These are phyloP conservation scores for Yarrowia deformans DNA, from an alignment of 805 yeast species.

Conservation along the genomic window DNA sequence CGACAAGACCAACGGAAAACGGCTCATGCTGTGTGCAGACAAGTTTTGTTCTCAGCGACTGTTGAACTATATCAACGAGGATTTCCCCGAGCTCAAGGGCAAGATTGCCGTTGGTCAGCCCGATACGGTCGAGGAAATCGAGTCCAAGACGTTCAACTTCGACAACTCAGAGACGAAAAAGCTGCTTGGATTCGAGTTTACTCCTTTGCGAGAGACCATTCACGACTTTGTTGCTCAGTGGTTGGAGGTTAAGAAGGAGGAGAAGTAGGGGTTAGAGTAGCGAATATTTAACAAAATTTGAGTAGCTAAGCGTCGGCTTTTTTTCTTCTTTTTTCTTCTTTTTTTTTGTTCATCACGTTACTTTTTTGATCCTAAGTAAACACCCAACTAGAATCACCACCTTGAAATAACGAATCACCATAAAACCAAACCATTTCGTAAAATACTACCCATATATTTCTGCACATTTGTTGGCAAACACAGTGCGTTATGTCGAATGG, in stretches of 20 bases:
- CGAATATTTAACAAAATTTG: no score
- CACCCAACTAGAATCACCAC: background rate
- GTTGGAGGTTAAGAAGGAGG: background rate
- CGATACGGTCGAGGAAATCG: background rate
- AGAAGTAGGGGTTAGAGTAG: background rate
- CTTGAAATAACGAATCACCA: no score
- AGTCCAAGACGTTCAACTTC: conserved; percentile 14
- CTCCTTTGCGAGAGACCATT: conserved; percentile 7
- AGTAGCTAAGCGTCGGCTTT: no score
- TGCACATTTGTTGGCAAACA: no score
- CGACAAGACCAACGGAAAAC: conserved; percentile 45
- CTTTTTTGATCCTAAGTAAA: background rate
- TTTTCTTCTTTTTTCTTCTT: no score
- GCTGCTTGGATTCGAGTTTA: conserved; percentile 23
- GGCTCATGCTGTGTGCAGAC: conserved; percentile 45
- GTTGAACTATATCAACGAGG: conserved; percentile 42
- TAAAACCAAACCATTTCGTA: no score
- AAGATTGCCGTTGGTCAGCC: conserved; percentile 19
- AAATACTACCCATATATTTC: no score
- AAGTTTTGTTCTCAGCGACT: conserved; percentile 40
- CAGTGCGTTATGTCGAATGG: no score
- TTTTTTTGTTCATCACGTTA: no score
- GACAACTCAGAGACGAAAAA: conserved; percentile 35
- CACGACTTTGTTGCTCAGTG: conserved; percentile 23
- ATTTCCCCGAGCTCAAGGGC: conserved; percentile 28